A percentile compares a stretch with the other conserved stretches of the same genome.
phyloP scores from a whole-genome alignment of 2,329 filamentous ascomycete species.

The Clonostachys rhizophaga region DNA sequence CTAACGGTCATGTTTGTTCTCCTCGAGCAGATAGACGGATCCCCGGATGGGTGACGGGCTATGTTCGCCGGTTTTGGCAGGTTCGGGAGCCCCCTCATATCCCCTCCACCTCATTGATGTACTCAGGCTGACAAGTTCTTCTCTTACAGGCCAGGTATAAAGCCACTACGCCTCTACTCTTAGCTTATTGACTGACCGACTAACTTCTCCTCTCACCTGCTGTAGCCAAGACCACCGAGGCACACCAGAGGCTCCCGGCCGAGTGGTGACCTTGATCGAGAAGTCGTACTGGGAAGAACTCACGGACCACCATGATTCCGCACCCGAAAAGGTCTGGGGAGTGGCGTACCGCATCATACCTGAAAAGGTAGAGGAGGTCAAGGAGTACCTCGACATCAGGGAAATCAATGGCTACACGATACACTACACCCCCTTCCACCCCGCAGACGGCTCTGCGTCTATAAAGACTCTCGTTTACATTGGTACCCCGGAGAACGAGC shows the following conservation, averaged over 20 bases:
- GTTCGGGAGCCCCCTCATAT: slow-evolving; percentile 43
- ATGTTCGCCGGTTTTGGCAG: slow-evolving; percentile 97
- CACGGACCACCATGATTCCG: slow-evolving; percentile 59
- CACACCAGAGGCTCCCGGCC: slow-evolving; percentile 79
- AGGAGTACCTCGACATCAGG: slow-evolving; percentile 87
- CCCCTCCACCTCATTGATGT: slow-evolving; percentile 5
- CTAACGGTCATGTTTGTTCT: not conserved
- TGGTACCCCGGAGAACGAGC: slow-evolving; percentile 85
- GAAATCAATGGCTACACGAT: slow-evolving; percentile 98
- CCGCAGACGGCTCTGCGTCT: slow-evolving; percentile 26
- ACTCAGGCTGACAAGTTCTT: not conserved
- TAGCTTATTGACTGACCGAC: slow-evolving; percentile 2
- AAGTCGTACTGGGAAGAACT: slow-evolving; percentile 77
- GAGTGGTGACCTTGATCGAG: slow-evolving; percentile 90
- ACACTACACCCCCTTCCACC: slow-evolving; percentile 80
- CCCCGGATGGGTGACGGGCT: slow-evolving; percentile 87
- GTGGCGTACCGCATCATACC: slow-evolving; percentile 82
- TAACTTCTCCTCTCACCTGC: not conserved
- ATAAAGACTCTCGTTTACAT: slow-evolving; percentile 79
- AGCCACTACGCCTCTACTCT: not conserved
- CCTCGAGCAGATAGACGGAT: slow-evolving; percentile 65
- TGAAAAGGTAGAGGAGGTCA: slow-evolving; percentile 71
- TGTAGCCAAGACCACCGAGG: slow-evolving; percentile 88
- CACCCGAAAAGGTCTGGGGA: slow-evolving; percentile 75
- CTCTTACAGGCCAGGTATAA: slow-evolving; percentile 23